These are phyloP conservation scores for Annulohypoxylon truncatum DNA, from an alignment of 2,329 filamentous ascomycete species.

Conservation along the genomic window DNA sequence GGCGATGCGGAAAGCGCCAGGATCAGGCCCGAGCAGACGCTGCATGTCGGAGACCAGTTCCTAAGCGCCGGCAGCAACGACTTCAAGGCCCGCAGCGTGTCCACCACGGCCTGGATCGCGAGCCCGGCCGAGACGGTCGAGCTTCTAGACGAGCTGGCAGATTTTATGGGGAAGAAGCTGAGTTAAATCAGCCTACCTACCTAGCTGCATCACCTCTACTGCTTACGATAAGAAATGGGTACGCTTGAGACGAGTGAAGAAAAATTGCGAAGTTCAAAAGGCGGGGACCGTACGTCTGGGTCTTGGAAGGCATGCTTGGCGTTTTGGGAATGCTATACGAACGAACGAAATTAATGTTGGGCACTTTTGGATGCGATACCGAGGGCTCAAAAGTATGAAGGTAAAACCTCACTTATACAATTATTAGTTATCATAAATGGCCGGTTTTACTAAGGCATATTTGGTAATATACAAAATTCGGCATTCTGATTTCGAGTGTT, in stretches of 20 bases:
- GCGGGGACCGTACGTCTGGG: background rate
- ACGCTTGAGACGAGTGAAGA: background rate
- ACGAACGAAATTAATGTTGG: background rate
- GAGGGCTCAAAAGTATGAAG: background rate
- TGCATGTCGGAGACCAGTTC: conserved; percentile 98
- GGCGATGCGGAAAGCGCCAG: conserved; percentile 61
- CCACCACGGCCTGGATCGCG: conserved; percentile 97
- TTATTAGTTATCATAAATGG: conserved; percentile 13
- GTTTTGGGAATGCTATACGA: conserved; percentile 20
- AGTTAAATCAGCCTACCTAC: conserved; percentile 41
- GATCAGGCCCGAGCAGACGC: conserved; percentile 79
- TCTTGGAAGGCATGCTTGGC: conserved; percentile 28
- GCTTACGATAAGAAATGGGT: background rate
- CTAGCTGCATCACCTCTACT: background rate
- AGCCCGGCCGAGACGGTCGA: conserved; percentile 91
- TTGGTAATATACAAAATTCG: background rate
- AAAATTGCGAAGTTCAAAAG: background rate
- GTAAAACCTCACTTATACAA: background rate
- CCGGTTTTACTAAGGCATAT: background rate
- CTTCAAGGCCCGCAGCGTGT: conserved; percentile 92
- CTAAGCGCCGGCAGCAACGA: conserved; percentile 95
- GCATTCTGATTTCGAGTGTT: background rate
- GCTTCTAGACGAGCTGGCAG: conserved; percentile 83
- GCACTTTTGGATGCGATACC: background rate
- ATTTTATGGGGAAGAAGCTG: conserved; percentile 63